Evolutionary conservation across 192 early-diverging fungal genomes (phyloP), one percentile per base, ranked within the genome.

Genomic region (Dissophora globulifera): DNA sequence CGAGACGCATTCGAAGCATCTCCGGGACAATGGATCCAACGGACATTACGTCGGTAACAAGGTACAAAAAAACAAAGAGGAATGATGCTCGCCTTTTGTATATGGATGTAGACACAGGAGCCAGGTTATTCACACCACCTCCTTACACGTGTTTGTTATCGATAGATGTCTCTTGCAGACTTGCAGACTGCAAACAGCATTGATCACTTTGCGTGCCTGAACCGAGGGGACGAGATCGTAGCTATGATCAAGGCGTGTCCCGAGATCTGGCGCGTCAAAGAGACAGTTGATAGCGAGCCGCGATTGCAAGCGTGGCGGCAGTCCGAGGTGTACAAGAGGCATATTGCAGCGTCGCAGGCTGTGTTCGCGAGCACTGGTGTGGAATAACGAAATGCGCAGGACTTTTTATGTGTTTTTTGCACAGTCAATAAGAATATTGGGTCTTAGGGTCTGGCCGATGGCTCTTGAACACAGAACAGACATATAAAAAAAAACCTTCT

Each of bases 211-310:
- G 7, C 26, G 27, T 38, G 10, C 23, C 27, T 59, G 47, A 8
- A 65, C 27, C 35, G 25, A 5, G 62, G 62, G 15, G 48, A 64
- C 25, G 30, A 53, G 70, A 53, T 74, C 8, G 15, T 74, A n/a
- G 42, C 32, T 3, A 11, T 42, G 61, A 63, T 74, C 42, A 59
- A 64, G 32, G 25, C 48, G 6, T 26, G 41, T 15, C 58, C 58
- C 30, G 61, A 64, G 62, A 64, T 74, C 31, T 64, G 61, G 70
- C 53, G 56, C 30, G 70, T 74, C 62, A 74, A 74, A 25, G 70
- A 65, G 12, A 16, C 25, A 1, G 70, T 74, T 0, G 70, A 74
- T 20, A 35, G 7, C 13, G 70, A 74, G 16, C 70, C 70, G 12
- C 32, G 62, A 0, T 13, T 74, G 20, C 70, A 62, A 22, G 6